Evolutionary conservation across 345 rosid genomes (phyloP).

Genomic region (Geranium rotundifolium): DNA sequence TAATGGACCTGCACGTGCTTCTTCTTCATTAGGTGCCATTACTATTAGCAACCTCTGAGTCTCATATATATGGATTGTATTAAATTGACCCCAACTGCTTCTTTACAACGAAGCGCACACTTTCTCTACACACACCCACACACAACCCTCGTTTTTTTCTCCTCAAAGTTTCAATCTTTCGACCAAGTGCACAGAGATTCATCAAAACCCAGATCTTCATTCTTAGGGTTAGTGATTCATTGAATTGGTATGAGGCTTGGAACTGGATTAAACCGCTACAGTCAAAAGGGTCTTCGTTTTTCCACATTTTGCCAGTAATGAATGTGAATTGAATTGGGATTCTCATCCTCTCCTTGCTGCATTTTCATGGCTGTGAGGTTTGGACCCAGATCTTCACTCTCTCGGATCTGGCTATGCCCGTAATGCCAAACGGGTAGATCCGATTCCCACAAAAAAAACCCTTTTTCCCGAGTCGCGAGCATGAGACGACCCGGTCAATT

Average conservation of each 20-base stretch:
- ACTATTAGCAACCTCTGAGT: not conserved
- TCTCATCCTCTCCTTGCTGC: not conserved
- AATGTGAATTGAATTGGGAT: not conserved
- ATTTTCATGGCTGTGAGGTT: not conserved
- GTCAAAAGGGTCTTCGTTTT: not conserved
- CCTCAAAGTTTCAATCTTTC: conserved; percentile 1
- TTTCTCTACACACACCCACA: conserved; percentile 21
- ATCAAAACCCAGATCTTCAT: conserved; percentile 16
- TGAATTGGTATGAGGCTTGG: not conserved
- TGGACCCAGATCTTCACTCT: conserved; percentile 10
- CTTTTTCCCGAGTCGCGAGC: conserved; percentile 26
- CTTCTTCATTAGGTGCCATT: conserved; percentile 22
- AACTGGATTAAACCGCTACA: not conserved
- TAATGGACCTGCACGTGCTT: conserved; percentile 47
- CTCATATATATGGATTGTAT: conserved; percentile 5
- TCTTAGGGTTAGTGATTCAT: not conserved
- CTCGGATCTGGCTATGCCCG: conserved; percentile 22
- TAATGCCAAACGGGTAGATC: conserved; percentile 67
- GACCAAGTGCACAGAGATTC: conserved; percentile 9
- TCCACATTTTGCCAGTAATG: no score
- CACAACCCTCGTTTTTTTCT: conserved; percentile 13
- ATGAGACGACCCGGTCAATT: conserved; percentile 41
- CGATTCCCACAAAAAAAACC: conserved; percentile 8
- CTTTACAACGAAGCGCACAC: conserved; percentile 41
- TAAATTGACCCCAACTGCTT: conserved; percentile 32